Evolutionary conservation across 176 grass and related monocot species (phyloP).

Genomic region (Oryza longistaminata): DNA sequence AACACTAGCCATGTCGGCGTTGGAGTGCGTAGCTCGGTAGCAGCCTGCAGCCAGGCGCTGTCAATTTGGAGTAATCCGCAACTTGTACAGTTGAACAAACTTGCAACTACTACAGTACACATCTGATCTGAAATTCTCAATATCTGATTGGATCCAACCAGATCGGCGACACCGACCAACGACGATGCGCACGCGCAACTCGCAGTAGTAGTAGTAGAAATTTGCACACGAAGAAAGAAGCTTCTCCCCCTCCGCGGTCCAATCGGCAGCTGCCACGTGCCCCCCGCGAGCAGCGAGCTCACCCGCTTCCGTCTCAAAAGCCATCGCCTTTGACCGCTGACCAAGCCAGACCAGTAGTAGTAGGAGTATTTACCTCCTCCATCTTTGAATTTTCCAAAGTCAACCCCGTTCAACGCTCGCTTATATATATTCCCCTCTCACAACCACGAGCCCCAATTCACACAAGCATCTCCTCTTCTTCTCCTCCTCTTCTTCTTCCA

Average conservation of each 20-base stretch:
- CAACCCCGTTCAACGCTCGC: constrained; percentile 33
- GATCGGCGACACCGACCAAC: not conserved
- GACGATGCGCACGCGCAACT: constrained; percentile 22
- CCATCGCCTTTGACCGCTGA: constrained; percentile 53
- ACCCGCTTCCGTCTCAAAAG: not conserved
- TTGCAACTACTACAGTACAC: not conserved
- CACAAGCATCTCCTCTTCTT: not conserved
- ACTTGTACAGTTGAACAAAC: not conserved
- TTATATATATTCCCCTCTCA: constrained; percentile 1
- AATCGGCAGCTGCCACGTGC: not conserved
- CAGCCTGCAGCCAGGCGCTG: not conserved
- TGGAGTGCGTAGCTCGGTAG: not conserved
- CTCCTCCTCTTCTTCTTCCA: not conserved
- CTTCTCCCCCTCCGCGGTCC: not conserved
- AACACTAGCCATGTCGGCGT: not conserved
- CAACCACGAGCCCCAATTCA: not conserved
- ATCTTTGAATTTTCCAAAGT: constrained; percentile 41
- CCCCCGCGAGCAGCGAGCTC: accelerated
- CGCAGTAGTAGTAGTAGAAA: too few species aligned
- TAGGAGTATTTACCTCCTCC: not conserved
- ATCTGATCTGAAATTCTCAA: not conserved
- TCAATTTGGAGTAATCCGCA: not conserved
- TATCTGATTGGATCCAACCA: not conserved
- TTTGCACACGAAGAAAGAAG: too few species aligned
- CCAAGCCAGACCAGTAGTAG: not conserved